These are phyloP conservation scores for Neodidymelliopsis sp. DNA, from an alignment of 2,329 filamentous ascomycete species.

Conservation along the genomic window DNA sequence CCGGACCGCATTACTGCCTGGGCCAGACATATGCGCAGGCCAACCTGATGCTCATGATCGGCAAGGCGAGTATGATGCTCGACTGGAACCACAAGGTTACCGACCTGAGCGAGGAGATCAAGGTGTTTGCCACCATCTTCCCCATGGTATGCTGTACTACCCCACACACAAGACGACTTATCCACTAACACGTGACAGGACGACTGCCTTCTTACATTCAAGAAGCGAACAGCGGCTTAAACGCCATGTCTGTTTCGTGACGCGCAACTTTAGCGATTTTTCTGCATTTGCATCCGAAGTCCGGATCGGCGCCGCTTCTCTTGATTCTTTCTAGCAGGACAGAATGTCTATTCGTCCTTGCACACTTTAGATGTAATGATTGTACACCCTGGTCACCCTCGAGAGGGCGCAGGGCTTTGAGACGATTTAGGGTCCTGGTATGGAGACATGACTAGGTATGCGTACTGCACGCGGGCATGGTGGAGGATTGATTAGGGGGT, in stretches of 20 bases:
- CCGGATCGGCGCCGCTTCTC: conserved; percentile 24
- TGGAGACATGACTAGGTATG: conserved; percentile 12
- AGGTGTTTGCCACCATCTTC: conserved; percentile 98
- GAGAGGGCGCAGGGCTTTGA: conserved; percentile 21
- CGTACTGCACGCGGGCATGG: conserved; percentile 20
- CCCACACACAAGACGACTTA: background rate
- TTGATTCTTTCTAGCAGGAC: conserved; percentile 27
- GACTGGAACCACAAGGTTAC: conserved; percentile 93
- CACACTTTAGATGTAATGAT: conserved; percentile 40
- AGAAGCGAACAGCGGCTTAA: conserved; percentile 40
- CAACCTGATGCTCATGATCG: conserved; percentile 88
- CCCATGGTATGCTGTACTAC: conserved; percentile 73
- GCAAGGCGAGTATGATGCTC: conserved; percentile 84
- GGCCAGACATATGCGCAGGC: conserved; percentile 91
- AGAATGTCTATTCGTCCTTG: conserved; percentile 20
- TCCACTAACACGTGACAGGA: conserved; percentile 63
- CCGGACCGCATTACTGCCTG: conserved; percentile 94
- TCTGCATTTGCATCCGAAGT: conserved; percentile 36
- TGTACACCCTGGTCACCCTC: conserved; percentile 27
- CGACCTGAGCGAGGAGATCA: conserved; percentile 86
- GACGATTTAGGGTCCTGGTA: conserved; percentile 21
- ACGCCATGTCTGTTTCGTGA: conserved; percentile 22
- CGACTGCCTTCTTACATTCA: conserved; percentile 81
- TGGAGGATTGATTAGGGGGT: conserved; percentile 7
- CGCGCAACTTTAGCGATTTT: conserved; percentile 34